Evolutionary conservation across 2,329 filamentous ascomycete genomes (phyloP), one percentile per base, ranked within the genome.

Genomic region (Nannizziopsis arthrosporioides): DNA sequence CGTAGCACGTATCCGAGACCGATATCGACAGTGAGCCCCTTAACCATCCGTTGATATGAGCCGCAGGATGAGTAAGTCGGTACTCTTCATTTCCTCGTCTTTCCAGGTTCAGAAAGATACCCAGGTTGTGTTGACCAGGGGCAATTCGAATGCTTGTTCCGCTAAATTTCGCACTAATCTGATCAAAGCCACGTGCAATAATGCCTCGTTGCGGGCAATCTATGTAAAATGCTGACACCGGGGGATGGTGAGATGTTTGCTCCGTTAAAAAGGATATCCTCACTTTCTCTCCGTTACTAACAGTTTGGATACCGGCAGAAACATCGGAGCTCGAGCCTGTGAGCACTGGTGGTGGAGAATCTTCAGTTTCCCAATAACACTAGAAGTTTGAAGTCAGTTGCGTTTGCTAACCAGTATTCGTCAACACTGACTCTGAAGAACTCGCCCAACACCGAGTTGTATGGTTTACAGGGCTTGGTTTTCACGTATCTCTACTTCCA

Each of bases 391-490:
- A 9, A 45, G 19, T 63, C 49, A 63, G 43, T 36, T 9, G 15
- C 15, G 10, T 35, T 44, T n/a, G 11, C 37, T 27, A 31, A 2
- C 36, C 30, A 17, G 37, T 10, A 15, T 14, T 39, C 27, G n/a
- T 18, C 56, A 44, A 18, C 35, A 71, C 80, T 60, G 72, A 89
- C 85, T 70, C 88, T 78, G 71, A 98, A 98, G 70, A 98, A 98
- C 71, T 98, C 92, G 55, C 92, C 92, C 44, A 98, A 70, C 32
- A 88, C 89, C 42, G 89, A 95, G 68, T 98, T 98, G 72, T 98
- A 98, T 9, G 92, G 92, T 69, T 98, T 98, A 80, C 90, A 96
- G 38, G 92, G 92, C 72, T 89, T 94, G 51, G 90, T 90, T 72
- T 96, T 96, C 64, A 93, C 86, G 61, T 96, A 98, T 78, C 98